Base-by-base conservation (phyloP, 208 protist species). In the Crithidia bombi region DNA sequence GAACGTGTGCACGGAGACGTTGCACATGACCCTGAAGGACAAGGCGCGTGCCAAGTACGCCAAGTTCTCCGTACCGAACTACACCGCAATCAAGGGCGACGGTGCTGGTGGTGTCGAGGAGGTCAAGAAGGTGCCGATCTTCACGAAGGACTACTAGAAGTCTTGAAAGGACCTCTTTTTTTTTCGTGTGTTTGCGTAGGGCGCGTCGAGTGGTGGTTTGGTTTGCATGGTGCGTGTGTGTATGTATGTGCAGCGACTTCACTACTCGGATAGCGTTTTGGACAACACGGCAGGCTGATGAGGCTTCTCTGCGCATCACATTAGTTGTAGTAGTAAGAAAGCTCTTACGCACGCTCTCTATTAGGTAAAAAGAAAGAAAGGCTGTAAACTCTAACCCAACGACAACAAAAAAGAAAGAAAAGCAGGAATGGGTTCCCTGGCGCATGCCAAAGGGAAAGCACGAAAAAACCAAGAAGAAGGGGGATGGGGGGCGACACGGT, bases 1-100 rank as follows among this genome's bases (percentile, higher is more conserved):
- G 5, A 97, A 97, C 66, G 86, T 97, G 9, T 82, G 84, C 79
- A 95, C 89, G 7, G 89, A 94, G 69, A 76, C 92, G 12, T 80
- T 97, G 38, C 92, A 95, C 79, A 91, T 85, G 79, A 58, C 86
- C 9, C 70, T 88, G 15, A 94, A 84, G 56, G 85, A 90, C 10
- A 86, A 82, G 69, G 55, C 59, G 23, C 74, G 75, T 38, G 73
- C 58, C 28, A 95, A 93, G 72, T 93, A 95, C 73, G 62, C 61
- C 49, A 81, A 81, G 23, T 96, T 79, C 66, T 95, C 89, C 36
- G 64, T 58, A 25, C 87, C 92, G 33, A 86, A 88, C 67, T 96
- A 95, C 65, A 44, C 82, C 32, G 58, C 88, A 3, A 51, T 87
- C 43, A 84, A 82, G 62, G 62, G 76, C 52, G 92, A 96, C 72